Conservation (phyloP, 192 early-diverging fungal genomes). For the Backusella circina region DNA sequence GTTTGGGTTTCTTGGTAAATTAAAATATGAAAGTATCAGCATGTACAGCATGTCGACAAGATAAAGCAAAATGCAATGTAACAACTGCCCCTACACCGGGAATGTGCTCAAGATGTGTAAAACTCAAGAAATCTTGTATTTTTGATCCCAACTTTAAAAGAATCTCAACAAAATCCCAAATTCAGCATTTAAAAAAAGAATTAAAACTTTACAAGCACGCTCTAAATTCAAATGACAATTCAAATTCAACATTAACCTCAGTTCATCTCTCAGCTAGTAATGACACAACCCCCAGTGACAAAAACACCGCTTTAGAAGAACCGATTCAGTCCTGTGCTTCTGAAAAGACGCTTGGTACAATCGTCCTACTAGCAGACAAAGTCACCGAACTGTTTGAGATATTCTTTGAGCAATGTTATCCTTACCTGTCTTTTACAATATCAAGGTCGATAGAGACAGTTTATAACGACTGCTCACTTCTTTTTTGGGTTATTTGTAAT, state of each 20-base stretch:
- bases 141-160: constrained; percentile 14
- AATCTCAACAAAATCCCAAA: constrained; percentile 2
- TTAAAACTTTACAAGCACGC: background rate
- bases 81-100: background rate
- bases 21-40: constrained; percentile 13
- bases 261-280: background rate
- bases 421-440: background rate
- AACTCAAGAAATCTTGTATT: constrained; percentile 6
- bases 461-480: background rate
- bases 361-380: background rate
- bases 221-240: background rate
- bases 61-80: background rate
- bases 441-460: background rate
- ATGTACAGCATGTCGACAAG: constrained; percentile 13
- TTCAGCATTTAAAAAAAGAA: constrained; percentile 8
- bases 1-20: no score
- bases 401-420: background rate
- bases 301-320: background rate
- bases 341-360: background rate
- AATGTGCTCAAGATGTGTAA: background rate
- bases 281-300: background rate
- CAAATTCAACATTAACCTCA: background rate
- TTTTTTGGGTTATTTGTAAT: background rate
- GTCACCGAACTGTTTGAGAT: background rate
- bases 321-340: background rate